Evolutionary conservation across 2,329 filamentous ascomycete genomes (phyloP), one percentile per base, ranked within the genome.

Genomic region (Cladobotryum protrusum): DNA sequence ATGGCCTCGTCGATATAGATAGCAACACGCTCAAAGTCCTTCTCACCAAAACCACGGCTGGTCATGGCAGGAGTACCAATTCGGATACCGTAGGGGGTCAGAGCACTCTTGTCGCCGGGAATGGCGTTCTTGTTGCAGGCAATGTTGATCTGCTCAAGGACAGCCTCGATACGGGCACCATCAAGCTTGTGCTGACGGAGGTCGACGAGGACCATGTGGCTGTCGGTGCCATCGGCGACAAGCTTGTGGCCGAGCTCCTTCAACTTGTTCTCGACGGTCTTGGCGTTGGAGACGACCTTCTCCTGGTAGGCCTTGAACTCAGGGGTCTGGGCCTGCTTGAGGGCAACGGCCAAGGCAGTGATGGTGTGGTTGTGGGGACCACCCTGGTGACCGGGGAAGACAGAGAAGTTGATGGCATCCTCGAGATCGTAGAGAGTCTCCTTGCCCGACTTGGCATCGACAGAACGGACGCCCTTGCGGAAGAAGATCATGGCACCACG

Each of bases 401-500:
- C 93, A 51, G 93, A 97, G 72, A 95, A 91, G 78, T 99, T 99
- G 79, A 99, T 99, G 50, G 90, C 88, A 61, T 85, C 82, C 78
- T 99, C 93, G 33, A 99, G 82, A 65, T 99, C 90, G 70, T 96
- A 99, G 63, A 91, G 76, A 46, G 79, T 86, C 77, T 92, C 82
- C 75, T 96, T 92, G 64, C 90, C 90, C 54, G 87, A 85, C 81
- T 96, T 96, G 72, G 87, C 76, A 67, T 97, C 89, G 48, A 86
- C 86, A 64, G 86, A 89, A 65, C 92, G 87, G 54, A 96, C 85
- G 56, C 93, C 93, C 78, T 95, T 96, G 73, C 93, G 89, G 85
- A 91, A 99, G 83, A 99, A 99, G 76, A 99, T 99, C 93, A 99
- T 99, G 68, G 93, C 93, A 65, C 93, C 93, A 69, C 93, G 89